A percentile compares a stretch with the other conserved stretches of the same genome.
Evolutionary conservation across 768 basidiomycete species (phyloP).

Genomic region (Tricholoma saponaceum): DNA sequence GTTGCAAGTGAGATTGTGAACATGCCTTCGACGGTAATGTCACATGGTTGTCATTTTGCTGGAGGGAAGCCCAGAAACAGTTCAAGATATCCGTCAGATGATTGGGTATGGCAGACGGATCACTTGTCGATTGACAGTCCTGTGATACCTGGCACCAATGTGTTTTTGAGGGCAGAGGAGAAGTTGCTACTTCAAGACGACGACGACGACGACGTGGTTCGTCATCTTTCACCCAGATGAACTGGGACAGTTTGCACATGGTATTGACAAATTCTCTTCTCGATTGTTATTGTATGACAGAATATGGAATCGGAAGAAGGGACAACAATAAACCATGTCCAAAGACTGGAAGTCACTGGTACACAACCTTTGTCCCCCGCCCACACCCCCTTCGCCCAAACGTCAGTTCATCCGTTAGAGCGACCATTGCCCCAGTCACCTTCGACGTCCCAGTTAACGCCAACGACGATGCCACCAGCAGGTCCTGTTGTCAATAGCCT

Average conservation of each 20-base stretch:
- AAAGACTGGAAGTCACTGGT: slow-evolving; percentile 7
- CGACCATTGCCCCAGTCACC: slow-evolving; percentile 1
- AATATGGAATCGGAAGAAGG: slow-evolving; percentile 24
- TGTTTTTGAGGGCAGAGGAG: neutral
- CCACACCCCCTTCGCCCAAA: slow-evolving; percentile 3
- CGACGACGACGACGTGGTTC: slow-evolving; percentile 56
- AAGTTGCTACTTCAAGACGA: slow-evolving; percentile 22
- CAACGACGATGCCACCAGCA: slow-evolving; percentile 2
- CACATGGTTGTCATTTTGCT: neutral
- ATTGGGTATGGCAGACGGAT: slow-evolving; percentile 72
- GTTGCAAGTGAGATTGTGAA: slow-evolving; percentile 15
- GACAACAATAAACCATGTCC: neutral
- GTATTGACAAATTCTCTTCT: neutral
- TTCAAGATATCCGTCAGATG: slow-evolving; percentile 50
- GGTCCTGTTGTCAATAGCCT: slow-evolving; percentile 24
- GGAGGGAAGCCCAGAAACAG: slow-evolving; percentile 23
- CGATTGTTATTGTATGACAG: slow-evolving; percentile 9
- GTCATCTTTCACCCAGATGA: slow-evolving; percentile 14
- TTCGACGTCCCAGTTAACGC: slow-evolving; percentile 7
- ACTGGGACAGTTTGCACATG: neutral
- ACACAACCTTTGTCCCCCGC: slow-evolving; percentile 5
- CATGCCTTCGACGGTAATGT: neutral
- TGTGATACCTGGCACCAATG: slow-evolving; percentile 16
- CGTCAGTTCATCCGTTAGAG: slow-evolving; percentile 2
- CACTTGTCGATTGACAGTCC: slow-evolving; percentile 64